Evolutionary conservation across 2,329 filamentous ascomycete species (phyloP).

Genomic region (Fusarium mexicanum): DNA sequence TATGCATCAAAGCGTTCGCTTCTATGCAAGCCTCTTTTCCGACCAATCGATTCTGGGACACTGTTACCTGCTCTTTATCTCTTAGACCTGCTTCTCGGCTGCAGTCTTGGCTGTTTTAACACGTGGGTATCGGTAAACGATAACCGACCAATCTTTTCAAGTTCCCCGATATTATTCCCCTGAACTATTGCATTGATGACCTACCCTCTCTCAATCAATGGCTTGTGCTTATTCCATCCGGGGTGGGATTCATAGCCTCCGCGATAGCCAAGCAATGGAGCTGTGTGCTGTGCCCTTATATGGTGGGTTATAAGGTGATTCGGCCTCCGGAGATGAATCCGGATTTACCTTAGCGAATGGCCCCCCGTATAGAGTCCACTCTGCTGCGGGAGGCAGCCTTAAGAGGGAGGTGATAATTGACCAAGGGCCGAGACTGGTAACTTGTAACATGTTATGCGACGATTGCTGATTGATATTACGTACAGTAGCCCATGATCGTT

Average conservation of each 20-base stretch:
- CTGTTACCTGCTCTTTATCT: background rate
- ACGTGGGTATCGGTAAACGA: background rate
- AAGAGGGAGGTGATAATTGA: conserved; percentile 17
- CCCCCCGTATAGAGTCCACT: background rate
- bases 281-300: background rate
- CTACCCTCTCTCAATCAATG: too few species aligned
- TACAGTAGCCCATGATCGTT: background rate
- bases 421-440: conserved; percentile 1
- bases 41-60: background rate
- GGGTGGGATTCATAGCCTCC: background rate
- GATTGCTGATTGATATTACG: conserved; percentile 8
- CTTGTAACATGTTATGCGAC: background rate
- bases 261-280: background rate
- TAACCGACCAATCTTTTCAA: background rate
- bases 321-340: conserved; percentile 2
- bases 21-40: conserved; percentile 10
- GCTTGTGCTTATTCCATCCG: background rate
- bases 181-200: conserved; percentile 5
- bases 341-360: background rate
- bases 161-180: background rate
- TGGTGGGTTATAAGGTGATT: background rate
- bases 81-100: background rate
- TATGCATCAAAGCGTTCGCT: background rate
- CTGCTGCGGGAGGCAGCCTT: conserved; percentile 20
- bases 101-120: background rate